These are phyloP conservation scores for Delitschia confertaspora DNA, from an alignment of 495 filamentous ascomycete species.

Conservation along the genomic window DNA sequence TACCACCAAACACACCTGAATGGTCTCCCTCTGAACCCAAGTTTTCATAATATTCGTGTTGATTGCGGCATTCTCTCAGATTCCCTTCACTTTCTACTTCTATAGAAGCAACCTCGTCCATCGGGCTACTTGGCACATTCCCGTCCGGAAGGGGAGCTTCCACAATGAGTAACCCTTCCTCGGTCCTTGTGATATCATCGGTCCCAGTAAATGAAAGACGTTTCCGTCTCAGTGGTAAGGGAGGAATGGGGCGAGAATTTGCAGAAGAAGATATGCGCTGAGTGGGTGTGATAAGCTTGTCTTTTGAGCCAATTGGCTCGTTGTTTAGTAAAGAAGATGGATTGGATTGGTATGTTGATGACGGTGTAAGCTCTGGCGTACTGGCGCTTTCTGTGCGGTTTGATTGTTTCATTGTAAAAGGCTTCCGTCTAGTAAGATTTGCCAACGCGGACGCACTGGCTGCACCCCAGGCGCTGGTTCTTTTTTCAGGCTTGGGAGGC, in stretches of 20 bases:
- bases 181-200: neutral
- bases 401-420: too few species aligned
- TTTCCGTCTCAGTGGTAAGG: conserved; percentile 6
- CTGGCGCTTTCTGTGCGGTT: too few species aligned
- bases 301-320: too few species aligned
- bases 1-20: conserved; percentile 4
- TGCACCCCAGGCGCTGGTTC: conserved; percentile 1
- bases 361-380: too few species aligned
- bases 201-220: conserved; percentile 4
- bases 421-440: conserved; percentile 6
- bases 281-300: too few species aligned
- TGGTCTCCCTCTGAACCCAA: neutral
- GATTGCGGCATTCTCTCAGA: neutral
- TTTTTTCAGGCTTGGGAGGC: conserved; percentile 1
- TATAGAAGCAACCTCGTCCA: neutral
- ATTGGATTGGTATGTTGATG: too few species aligned
- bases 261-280: neutral
- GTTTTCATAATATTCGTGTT: neutral
- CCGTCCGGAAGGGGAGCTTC: conserved; percentile 7
- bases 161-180: conserved; percentile 8
- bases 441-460: conserved; percentile 3
- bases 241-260: neutral
- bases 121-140: conserved; percentile 11
- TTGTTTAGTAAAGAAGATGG: too few species aligned
- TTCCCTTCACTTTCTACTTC: neutral